A percentile compares a stretch with the other conserved stretches of the same genome.
phyloP scores from a whole-genome alignment of 306 rosid genomes.

The Quillaja saponaria region DNA sequence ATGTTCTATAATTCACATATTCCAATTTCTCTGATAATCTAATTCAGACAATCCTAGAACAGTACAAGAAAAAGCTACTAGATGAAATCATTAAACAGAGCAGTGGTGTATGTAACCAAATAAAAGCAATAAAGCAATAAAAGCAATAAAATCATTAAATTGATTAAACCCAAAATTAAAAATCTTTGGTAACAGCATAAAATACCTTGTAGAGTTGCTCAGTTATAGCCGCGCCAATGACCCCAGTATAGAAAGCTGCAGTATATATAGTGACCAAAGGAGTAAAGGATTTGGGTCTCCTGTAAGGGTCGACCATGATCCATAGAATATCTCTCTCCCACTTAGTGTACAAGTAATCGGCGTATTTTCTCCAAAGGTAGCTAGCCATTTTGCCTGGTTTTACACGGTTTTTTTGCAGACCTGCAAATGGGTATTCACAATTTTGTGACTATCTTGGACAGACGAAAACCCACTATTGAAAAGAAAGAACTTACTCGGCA shows the following conservation, averaged over 20 bases:
- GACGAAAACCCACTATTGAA: too few species aligned
- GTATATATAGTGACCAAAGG: slow-evolving; percentile 71
- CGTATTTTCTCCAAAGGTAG: slow-evolving; percentile 81
- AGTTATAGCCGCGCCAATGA: slow-evolving; percentile 78
- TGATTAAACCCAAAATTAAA: not conserved
- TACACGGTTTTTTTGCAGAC: too few species aligned
- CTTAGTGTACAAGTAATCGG: slow-evolving; percentile 75
- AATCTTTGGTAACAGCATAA: not conserved
- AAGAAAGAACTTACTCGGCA: too few species aligned
- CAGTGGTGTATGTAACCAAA: not conserved
- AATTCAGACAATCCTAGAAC: too few species aligned
- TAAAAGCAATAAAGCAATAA: not conserved
- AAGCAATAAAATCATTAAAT: not conserved
- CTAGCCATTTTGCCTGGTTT: slow-evolving; percentile 54
- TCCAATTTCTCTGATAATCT: too few species aligned
- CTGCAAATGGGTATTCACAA: slow-evolving; percentile 5
- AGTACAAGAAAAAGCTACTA: too few species aligned
- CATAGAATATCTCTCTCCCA: slow-evolving; percentile 87
- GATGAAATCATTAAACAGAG: not conserved
- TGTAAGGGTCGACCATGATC: slow-evolving; percentile 85
- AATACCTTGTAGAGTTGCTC: slow-evolving; percentile 91
- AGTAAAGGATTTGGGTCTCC: slow-evolving; percentile 77
- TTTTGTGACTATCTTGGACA: too few species aligned
- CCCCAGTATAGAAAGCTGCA: slow-evolving; percentile 85
- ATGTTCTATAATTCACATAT: too few species aligned